Conservation (phyloP, 192 early-diverging fungal species). For the Pilaira anomala region DNA sequence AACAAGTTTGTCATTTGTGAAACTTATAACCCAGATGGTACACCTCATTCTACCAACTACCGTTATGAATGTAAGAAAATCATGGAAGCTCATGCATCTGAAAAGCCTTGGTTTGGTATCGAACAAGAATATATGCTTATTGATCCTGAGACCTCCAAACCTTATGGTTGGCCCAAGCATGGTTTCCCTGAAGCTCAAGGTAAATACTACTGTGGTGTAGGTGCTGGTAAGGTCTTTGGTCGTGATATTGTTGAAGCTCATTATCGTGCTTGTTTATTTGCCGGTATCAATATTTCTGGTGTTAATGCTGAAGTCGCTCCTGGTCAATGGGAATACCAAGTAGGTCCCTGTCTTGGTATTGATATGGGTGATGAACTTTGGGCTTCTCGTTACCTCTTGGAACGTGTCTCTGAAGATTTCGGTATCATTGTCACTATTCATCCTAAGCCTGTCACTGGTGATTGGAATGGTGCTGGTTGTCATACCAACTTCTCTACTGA, state of each 20-base stretch:
- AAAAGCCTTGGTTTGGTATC: slow-evolving; percentile 54
- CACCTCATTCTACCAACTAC: slow-evolving; percentile 51
- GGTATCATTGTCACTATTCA: slow-evolving; percentile 51
- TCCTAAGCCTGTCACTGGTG: slow-evolving; percentile 57
- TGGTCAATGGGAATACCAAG: slow-evolving; percentile 57
- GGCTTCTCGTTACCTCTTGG: slow-evolving; percentile 49
- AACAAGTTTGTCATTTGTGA: slow-evolving; percentile 54
- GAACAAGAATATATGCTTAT: slow-evolving; percentile 57
- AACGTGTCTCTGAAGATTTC: slow-evolving; percentile 59
- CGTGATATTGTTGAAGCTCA: slow-evolving; percentile 61
- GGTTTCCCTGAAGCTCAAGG: slow-evolving; percentile 56
- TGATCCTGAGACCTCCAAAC: slow-evolving; percentile 42
- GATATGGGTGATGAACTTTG: slow-evolving; percentile 53
- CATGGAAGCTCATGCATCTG: slow-evolving; percentile 39
- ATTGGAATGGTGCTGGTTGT: slow-evolving; percentile 59
- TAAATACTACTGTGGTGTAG: slow-evolving; percentile 57
- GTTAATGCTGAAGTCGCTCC: slow-evolving; percentile 46
- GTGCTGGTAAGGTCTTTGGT: slow-evolving; percentile 48
- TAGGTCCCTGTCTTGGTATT: slow-evolving; percentile 56
- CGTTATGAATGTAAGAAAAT: slow-evolving; percentile 40
- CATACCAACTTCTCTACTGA: slow-evolving; percentile 55
- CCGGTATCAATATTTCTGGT: slow-evolving; percentile 50
- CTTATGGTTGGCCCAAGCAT: slow-evolving; percentile 53
- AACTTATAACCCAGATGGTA: slow-evolving; percentile 53
- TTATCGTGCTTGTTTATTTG: slow-evolving; percentile 53